A percentile compares a stretch with the other conserved stretches of the same genome.
Conservation (phyloP, 192 early-diverging fungal genomes). For the Coemansia sp. region DNA sequence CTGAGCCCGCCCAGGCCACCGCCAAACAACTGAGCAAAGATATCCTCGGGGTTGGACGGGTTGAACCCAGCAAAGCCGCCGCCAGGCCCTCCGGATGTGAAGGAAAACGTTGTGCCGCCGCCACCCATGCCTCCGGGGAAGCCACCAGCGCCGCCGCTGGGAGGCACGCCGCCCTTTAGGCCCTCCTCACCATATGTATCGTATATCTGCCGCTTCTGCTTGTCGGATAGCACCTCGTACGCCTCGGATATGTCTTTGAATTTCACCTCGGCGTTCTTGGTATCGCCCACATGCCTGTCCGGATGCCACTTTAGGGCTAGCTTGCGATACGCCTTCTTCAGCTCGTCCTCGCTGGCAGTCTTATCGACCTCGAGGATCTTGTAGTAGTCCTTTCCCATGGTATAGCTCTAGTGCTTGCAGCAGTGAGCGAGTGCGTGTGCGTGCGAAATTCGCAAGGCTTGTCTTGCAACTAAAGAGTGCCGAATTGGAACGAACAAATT, state of each 20-base stretch:
- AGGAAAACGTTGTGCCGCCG: slow-evolving; percentile 70
- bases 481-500: no score
- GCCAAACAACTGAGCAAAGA: slow-evolving; percentile 90
- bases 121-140: slow-evolving; percentile 33
- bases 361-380: slow-evolving; percentile 82
- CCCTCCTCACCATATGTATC: slow-evolving; percentile 97
- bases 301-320: slow-evolving; percentile 61
- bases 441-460: no score
- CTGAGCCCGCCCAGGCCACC: slow-evolving; percentile 44
- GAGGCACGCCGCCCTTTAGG: slow-evolving; percentile 65
- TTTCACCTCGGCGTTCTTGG: slow-evolving; percentile 53
- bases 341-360: slow-evolving; percentile 75
- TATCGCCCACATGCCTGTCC: slow-evolving; percentile 48
- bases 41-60: slow-evolving; percentile 86
- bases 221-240: slow-evolving; percentile 94
- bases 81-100: slow-evolving; percentile 60
- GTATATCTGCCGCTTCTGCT: slow-evolving; percentile 89
- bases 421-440: background rate
- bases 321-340: slow-evolving; percentile 84
- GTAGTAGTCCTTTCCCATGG: slow-evolving; percentile 94
- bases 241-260: slow-evolving; percentile 99
- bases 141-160: slow-evolving; percentile 59
- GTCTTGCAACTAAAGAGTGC: no score
- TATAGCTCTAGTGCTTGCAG: background rate
- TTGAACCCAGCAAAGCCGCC: slow-evolving; percentile 74